Conservation (phyloP, 139 green algal genomes). For the Ettlia oleoabundans region DNA sequence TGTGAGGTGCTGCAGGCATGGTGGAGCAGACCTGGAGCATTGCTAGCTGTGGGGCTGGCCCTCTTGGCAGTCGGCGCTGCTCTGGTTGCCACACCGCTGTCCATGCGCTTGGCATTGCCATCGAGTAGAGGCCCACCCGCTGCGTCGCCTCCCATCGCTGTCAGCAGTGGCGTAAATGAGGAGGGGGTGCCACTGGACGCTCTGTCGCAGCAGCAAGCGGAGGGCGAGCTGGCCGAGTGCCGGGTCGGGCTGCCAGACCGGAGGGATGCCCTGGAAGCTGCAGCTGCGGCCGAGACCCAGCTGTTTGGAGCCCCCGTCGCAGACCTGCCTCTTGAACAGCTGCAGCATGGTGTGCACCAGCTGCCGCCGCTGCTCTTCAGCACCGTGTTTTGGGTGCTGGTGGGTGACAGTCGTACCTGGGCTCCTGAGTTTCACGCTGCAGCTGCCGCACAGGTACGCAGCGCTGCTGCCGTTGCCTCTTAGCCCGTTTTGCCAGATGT, state of each 20-base stretch:
- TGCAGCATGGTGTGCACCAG: neutral
- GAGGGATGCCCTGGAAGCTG: neutral
- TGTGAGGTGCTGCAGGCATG: neutral
- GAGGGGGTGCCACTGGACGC: slow-evolving; percentile 23
- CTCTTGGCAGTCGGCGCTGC: slow-evolving; percentile 16
- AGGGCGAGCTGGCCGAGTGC: slow-evolving; percentile 27
- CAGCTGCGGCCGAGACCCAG: slow-evolving; percentile 9
- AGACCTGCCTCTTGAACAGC: neutral
- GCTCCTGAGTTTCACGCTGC: slow-evolving; percentile 7
- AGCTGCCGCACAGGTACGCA: slow-evolving; percentile 19
- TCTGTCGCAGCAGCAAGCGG: neutral
- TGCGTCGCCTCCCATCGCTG: neutral
- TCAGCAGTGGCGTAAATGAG: neutral
- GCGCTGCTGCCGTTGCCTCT: too few relatives aligned
- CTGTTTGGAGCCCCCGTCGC: neutral
- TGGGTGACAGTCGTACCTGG: slow-evolving; percentile 7
- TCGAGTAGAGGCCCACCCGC: neutral
- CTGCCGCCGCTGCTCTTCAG: slow-evolving; percentile 32
- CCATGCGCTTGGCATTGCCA: neutral
- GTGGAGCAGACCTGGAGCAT: neutral
- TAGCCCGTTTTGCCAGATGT: too few relatives aligned
- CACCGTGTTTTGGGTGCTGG: slow-evolving; percentile 43
- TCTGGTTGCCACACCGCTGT: slow-evolving; percentile 16
- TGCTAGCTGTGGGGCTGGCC: neutral
- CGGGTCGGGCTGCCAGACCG: neutral